A percentile compares a stretch with the other conserved stretches of the same genome.
These are phyloP conservation scores for Rhodotorula kratochvilovae DNA, from an alignment of 768 basidiomycete species.

Conservation along the genomic window DNA sequence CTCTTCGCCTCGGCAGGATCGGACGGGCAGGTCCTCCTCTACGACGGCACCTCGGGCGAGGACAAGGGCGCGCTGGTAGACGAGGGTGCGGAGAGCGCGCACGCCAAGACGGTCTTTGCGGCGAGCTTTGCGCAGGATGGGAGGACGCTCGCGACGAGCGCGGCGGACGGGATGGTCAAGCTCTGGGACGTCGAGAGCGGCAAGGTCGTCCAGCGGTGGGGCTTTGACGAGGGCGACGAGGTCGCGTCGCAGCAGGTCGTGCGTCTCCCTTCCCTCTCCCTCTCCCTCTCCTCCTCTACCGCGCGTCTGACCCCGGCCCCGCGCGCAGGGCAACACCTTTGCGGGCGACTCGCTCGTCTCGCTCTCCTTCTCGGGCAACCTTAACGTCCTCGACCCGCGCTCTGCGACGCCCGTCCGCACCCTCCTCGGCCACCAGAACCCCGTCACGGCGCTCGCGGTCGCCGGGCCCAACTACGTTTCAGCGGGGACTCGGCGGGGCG, in stretches of 20 bases:
- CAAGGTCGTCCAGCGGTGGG: conserved; percentile 52
- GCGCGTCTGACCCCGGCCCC: no score
- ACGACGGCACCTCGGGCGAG: conserved; percentile 87
- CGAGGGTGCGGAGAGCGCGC: not conserved
- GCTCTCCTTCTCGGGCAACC: conserved; percentile 31
- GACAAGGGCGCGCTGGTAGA: conserved; percentile 59
- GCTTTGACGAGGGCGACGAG: conserved; percentile 32
- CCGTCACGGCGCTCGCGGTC: conserved; percentile 31
- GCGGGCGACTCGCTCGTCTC: conserved; percentile 25
- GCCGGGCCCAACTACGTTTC: not conserved
- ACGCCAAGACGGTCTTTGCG: conserved; percentile 33
- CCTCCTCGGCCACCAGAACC: conserved; percentile 34
- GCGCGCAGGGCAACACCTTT: conserved; percentile 28
- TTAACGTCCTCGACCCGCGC: conserved; percentile 33
- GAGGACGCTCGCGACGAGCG: conserved; percentile 23
- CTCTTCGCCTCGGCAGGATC: conserved; percentile 89
- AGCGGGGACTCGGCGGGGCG: conserved; percentile 31
- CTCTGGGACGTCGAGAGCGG: conserved; percentile 77
- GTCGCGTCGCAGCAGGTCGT: conserved; percentile 31
- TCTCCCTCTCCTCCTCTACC: not conserved
- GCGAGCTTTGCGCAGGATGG: conserved; percentile 25
- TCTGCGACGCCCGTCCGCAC: conserved; percentile 5
- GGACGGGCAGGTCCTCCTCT: conserved; percentile 80
- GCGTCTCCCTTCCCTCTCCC: not conserved
- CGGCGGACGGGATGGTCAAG: conserved; percentile 70